Percentiles rank a stretch among this genome's conserved stretches.
Evolutionary conservation across 2,329 filamentous ascomycete genomes (phyloP).

Genomic region (Talaromyces sp.): DNA sequence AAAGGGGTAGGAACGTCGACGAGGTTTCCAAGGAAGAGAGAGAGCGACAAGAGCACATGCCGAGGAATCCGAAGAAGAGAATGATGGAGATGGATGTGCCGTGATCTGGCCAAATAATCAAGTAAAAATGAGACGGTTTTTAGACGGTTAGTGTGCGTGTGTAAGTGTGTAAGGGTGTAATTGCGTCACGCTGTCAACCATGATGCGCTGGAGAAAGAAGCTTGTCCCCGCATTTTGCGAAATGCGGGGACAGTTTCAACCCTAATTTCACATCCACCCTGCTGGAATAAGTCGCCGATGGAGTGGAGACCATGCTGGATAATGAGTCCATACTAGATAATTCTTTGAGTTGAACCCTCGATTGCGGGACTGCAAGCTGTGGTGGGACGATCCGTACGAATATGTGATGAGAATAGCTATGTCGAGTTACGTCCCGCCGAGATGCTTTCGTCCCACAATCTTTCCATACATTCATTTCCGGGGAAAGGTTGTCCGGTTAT

Average conservation of each 20-base stretch:
- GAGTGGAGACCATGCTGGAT: not conserved
- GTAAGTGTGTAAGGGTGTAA: not conserved
- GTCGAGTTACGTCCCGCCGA: not conserved
- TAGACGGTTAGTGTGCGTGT: not conserved
- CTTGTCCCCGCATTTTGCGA: not conserved
- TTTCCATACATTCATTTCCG: not conserved
- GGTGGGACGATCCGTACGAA: not conserved
- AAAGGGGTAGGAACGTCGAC: constrained; percentile 29
- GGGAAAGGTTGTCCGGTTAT: not conserved
- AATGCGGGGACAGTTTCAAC: not conserved
- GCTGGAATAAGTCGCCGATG: not conserved
- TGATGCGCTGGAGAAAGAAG: not conserved
- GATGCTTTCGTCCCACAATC: not conserved
- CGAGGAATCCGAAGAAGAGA: constrained; percentile 43
- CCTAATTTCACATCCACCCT: not conserved
- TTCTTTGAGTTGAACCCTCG: not conserved
- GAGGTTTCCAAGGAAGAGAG: constrained; percentile 35
- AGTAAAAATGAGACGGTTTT: not conserved
- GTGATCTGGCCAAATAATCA: not conserved
- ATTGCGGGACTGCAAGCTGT: not conserved
- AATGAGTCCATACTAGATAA: not conserved
- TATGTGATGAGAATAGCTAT: not conserved
- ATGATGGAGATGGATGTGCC: constrained; percentile 36
- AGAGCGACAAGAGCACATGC: constrained; percentile 30
- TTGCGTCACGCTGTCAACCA: not conserved